Base-by-base conservation (phyloP, 1,284 basidiomycete species). In the Naganishia albida region DNA sequence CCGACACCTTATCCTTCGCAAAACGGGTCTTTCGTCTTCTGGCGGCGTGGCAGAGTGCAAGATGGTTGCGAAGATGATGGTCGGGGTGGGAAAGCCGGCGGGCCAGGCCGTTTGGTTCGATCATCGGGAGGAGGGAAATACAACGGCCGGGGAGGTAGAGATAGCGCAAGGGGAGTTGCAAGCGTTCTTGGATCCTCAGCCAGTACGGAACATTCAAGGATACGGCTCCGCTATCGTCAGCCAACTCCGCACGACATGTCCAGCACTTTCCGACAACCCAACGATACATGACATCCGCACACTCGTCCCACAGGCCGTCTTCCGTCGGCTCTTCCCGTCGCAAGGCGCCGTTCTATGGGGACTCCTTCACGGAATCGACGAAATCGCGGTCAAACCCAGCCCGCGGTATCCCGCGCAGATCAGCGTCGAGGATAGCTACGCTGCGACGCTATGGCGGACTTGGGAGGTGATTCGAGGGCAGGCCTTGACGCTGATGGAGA, bases 31-130 rank as follows among this genome's bases (percentile, higher is more conserved):
- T 43, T 76, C 75, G 1, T 75, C 75, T 13, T 78, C 76, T 1
- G 78, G 75, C 0, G 78, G 78, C 0, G 70, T 80, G 10, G 73
- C 75, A 10, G 71, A 71, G 8, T 69, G 67, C 67, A 80, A 79
- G 65, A 68, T 72, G 18, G 60, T 79, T 7, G 72, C 76, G 13
- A 80, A 80, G 70, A 69, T 79, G 13, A 71, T 76, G 10, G 74
- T 72, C 3, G 67, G 69, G 12, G 56, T 71, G 4, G 67, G 78
- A 64, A 80, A 80, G 68, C 78, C 78, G 1, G 72, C 73, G 42
- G 72, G 76, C 25, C 78, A 80, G 68, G 79, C 71, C 0, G 68
- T 64, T 13, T 71, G 70, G 34, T 23, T 63, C 0, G 59, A 25
- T 42, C 70, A 2, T 16, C 62, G 20, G 69, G 71, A 38, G n/a